phyloP scores from a whole-genome alignment of 805 yeast genomes.

The Nakazawaea siamensis region DNA sequence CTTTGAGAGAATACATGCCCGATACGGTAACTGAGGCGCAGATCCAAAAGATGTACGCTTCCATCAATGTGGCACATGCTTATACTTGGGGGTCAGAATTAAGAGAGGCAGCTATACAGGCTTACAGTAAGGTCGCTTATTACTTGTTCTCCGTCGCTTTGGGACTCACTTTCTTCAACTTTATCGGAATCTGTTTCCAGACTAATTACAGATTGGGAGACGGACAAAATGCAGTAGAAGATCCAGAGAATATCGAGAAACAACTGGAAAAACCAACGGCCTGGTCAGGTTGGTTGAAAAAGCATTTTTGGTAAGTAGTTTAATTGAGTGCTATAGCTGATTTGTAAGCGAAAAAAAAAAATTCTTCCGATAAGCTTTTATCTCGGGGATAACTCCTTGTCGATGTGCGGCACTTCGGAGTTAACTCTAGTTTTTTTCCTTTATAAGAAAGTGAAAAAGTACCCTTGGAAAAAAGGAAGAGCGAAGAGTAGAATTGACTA shows the following conservation, averaged over 20 bases:
- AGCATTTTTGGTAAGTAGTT: background rate
- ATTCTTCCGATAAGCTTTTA: too few species aligned
- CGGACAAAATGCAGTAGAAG: conserved; percentile 1
- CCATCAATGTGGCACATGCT: conserved; percentile 39
- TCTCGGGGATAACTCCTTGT: too few species aligned
- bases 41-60: conserved; percentile 31
- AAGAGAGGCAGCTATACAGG: conserved; percentile 46
- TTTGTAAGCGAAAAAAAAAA: conserved; percentile 16
- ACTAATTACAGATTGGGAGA: conserved; percentile 41
- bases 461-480: too few species aligned
- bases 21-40: conserved; percentile 29
- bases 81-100: conserved; percentile 59
- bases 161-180: conserved; percentile 45
- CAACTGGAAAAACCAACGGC: conserved; percentile 24
- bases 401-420: too few species aligned
- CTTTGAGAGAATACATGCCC: conserved; percentile 27
- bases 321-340: conserved; percentile 11
- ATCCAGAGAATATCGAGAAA: background rate
- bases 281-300: conserved; percentile 17
- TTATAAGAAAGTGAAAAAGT: too few species aligned
- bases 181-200: conserved; percentile 37
- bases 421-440: too few species aligned
- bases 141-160: conserved; percentile 48
- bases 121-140: conserved; percentile 54
- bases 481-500: too few species aligned